phyloP scores from a whole-genome alignment of 2,329 filamentous ascomycete genomes.

The Xylaria digitata region DNA sequence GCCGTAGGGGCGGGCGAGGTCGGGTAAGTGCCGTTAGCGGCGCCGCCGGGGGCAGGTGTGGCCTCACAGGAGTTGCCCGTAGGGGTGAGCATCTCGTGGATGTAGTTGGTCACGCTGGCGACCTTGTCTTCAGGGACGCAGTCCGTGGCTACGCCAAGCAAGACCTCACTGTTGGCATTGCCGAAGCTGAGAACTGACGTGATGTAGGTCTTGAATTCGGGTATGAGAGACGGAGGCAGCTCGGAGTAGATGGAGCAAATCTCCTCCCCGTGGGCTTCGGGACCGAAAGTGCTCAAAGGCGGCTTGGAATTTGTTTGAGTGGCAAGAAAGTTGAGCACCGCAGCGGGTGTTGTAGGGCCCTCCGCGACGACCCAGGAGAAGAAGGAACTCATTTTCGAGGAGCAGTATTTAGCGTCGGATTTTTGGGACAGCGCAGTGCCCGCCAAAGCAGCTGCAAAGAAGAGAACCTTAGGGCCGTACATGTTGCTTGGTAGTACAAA shows the following conservation, averaged over 20 bases:
- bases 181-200: slow-evolving; percentile 29
- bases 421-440: slow-evolving; percentile 26
- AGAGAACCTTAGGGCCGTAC: slow-evolving; percentile 14
- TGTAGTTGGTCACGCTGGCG: slow-evolving; percentile 33
- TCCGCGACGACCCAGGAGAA: slow-evolving; percentile 18
- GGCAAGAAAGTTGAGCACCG: slow-evolving; percentile 25
- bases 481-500: slow-evolving; percentile 17
- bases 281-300: slow-evolving; percentile 23
- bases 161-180: slow-evolving; percentile 21
- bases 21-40: slow-evolving; percentile 28
- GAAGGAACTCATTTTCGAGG: slow-evolving; percentile 28
- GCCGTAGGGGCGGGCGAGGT: slow-evolving; percentile 27
- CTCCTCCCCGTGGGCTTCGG: slow-evolving; percentile 19
- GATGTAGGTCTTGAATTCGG: slow-evolving; percentile 30
- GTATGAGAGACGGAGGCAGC: slow-evolving; percentile 18
- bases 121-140: slow-evolving; percentile 26
- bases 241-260: slow-evolving; percentile 30
- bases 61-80: slow-evolving; percentile 19
- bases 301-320: slow-evolving; percentile 6
- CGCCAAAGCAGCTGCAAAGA: slow-evolving; percentile 19
- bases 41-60: slow-evolving; percentile 22
- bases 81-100: slow-evolving; percentile 29
- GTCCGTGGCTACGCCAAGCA: slow-evolving; percentile 23
- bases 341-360: slow-evolving; percentile 32
- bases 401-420: slow-evolving; percentile 22